A percentile compares a stretch with the other conserved stretches of the same genome.
Conservation (phyloP, 768 basidiomycete genomes). For the Melanogaster broomeanus region DNA sequence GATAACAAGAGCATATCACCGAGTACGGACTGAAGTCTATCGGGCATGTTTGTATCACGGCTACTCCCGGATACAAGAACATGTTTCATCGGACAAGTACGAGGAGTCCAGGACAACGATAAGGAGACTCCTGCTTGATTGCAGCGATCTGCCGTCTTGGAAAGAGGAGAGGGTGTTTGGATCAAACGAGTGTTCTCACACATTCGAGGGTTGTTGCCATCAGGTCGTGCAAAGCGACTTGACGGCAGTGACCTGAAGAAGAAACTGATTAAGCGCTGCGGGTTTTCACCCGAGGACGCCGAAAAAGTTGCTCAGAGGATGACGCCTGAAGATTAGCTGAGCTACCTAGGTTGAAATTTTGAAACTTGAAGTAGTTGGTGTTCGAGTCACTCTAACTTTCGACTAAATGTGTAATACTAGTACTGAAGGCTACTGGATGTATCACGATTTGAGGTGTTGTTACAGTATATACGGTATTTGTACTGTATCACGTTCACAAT, state of each 20-base stretch:
- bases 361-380: too few species aligned
- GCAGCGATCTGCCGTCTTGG: slow-evolving; percentile 17
- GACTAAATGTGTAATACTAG: background rate
- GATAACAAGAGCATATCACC: slow-evolving; percentile 35
- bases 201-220: slow-evolving; percentile 25
- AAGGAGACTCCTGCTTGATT: slow-evolving; percentile 16
- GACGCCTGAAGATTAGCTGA: too few species aligned
- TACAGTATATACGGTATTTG: too few species aligned
- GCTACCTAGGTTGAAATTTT: too few species aligned
- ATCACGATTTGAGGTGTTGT: background rate
- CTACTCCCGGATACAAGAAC: slow-evolving; percentile 24
- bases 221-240: slow-evolving; percentile 11
- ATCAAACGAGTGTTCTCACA: slow-evolving; percentile 25
- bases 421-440: background rate
- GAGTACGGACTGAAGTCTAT: slow-evolving; percentile 34
- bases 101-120: slow-evolving; percentile 31
- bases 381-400: too few species aligned
- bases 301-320: slow-evolving; percentile 19
- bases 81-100: slow-evolving; percentile 33
- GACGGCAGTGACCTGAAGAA: slow-evolving; percentile 14
- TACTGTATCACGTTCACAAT: background rate
- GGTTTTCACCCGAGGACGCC: slow-evolving; percentile 22
- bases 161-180: slow-evolving; percentile 26
- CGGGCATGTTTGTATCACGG: slow-evolving; percentile 43
- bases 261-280: slow-evolving; percentile 25